Percentiles rank a stretch among this genome's conserved stretches.
These are phyloP conservation scores for Penicillium herquei DNA, from an alignment of 495 filamentous ascomycete genomes.

Conservation along the genomic window DNA sequence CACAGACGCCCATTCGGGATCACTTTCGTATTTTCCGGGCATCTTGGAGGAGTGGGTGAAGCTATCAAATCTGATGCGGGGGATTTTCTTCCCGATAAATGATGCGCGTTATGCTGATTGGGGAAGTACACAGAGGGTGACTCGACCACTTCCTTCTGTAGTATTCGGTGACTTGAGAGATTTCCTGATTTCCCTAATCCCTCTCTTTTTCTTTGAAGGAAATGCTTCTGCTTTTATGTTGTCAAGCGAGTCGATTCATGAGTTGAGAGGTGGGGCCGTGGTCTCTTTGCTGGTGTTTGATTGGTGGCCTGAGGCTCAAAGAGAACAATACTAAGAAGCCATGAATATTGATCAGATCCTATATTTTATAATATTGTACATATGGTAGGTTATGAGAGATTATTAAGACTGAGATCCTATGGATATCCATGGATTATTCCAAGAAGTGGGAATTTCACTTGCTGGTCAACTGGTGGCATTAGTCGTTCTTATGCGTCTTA, in stretches of 20 bases:
- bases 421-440: too few species aligned
- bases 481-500: too few species aligned
- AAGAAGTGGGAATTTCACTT: too few species aligned
- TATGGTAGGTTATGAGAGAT: too few species aligned
- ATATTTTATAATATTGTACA: too few species aligned
- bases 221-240: neutral
- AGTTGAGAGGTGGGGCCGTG: conserved; percentile 1
- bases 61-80: conserved; percentile 10
- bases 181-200: too few species aligned
- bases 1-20: conserved; percentile 81
- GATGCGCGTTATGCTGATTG: too few species aligned
- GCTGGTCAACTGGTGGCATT: too few species aligned
- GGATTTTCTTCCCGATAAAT: neutral
- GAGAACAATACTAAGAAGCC: conserved; percentile 2
- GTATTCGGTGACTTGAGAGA: too few species aligned
- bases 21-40: conserved; percentile 55
- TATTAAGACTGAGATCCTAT: neutral
- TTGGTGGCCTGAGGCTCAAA: conserved; percentile 9
- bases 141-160: too few species aligned
- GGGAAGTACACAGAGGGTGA: too few species aligned
- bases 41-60: conserved; percentile 13
- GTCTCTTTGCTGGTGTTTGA: neutral
- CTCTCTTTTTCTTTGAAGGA: neutral
- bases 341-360: neutral
- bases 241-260: neutral